Evolutionary conservation across 2,329 filamentous ascomycete species (phyloP).

Genomic region (Immersiporthe knoxdaviesiana): DNA sequence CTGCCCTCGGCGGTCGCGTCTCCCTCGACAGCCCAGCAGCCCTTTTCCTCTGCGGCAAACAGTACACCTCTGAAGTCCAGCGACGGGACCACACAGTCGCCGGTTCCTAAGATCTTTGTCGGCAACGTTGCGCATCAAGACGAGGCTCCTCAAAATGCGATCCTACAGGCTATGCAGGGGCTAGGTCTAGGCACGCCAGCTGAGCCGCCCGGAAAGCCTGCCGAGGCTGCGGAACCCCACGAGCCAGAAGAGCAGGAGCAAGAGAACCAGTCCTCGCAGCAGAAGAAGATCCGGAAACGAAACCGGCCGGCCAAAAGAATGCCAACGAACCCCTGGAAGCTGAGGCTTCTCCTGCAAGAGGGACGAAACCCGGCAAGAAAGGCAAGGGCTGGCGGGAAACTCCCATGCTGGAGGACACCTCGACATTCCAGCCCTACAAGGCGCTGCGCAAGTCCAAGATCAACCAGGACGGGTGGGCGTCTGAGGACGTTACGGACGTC

Average conservation of each 20-base stretch:
- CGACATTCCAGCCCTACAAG: constrained; percentile 65
- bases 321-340: constrained; percentile 36
- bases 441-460: constrained; percentile 62
- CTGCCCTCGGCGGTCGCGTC: constrained; percentile 14
- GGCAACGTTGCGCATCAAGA: constrained; percentile 21
- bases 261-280: constrained; percentile 31
- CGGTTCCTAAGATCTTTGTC: constrained; percentile 21
- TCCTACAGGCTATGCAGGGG: constrained; percentile 33
- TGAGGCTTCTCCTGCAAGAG: constrained; percentile 31
- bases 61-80: constrained; percentile 8
- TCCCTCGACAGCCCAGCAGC: constrained; percentile 33
- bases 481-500: constrained; percentile 92
- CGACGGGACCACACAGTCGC: constrained; percentile 20
- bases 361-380: constrained; percentile 34
- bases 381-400: constrained; percentile 64
- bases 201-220: constrained; percentile 31
- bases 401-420: constrained; percentile 61
- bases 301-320: constrained; percentile 38
- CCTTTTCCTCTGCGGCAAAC: constrained; percentile 21
- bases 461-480: constrained; percentile 81
- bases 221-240: constrained; percentile 31
- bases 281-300: constrained; percentile 38
- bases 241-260: constrained; percentile 30
- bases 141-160: constrained; percentile 31
- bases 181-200: constrained; percentile 32